Conservation (phyloP, 1,284 basidiomycete species). For the Microbotryum violaceum region DNA sequence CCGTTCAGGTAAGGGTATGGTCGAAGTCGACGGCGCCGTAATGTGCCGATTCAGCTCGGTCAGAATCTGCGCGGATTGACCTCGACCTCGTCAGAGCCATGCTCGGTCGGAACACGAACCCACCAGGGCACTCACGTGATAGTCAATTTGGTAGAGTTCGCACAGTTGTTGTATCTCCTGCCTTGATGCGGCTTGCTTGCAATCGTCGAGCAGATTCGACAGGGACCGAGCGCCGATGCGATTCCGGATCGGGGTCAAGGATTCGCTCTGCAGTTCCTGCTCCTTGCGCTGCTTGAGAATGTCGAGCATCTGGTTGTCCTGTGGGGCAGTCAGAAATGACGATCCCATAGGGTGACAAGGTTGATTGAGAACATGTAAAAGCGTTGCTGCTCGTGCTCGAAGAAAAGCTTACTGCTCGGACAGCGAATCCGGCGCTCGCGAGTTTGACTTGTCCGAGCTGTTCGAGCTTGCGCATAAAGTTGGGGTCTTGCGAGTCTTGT, state of each 20-base stretch:
- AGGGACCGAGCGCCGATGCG: conserved; percentile 18
- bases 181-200: conserved; percentile 14
- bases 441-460: conserved; percentile 20
- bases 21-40: no score
- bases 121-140: not conserved
- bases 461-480: conserved; percentile 15
- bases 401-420: not conserved
- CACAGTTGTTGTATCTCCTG: conserved; percentile 15
- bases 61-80: no score
- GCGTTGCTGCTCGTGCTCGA: no score
- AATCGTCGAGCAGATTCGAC: conserved; percentile 25
- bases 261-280: conserved; percentile 12
- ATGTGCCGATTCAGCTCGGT: no score
- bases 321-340: not conserved
- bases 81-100: no score
- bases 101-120: no score
- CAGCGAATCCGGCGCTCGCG: conserved; percentile 11
- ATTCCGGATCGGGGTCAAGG: conserved; percentile 6
- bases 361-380: no score
- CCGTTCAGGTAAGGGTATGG: no score
- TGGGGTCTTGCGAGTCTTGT: conserved; percentile 19
- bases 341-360: no score
- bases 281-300: conserved; percentile 16
- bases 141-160: conserved; percentile 25
- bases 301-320: conserved; percentile 30